Base-by-base conservation (phyloP, 2,329 filamentous ascomycete species). In the Blastomyces parvus region DNA sequence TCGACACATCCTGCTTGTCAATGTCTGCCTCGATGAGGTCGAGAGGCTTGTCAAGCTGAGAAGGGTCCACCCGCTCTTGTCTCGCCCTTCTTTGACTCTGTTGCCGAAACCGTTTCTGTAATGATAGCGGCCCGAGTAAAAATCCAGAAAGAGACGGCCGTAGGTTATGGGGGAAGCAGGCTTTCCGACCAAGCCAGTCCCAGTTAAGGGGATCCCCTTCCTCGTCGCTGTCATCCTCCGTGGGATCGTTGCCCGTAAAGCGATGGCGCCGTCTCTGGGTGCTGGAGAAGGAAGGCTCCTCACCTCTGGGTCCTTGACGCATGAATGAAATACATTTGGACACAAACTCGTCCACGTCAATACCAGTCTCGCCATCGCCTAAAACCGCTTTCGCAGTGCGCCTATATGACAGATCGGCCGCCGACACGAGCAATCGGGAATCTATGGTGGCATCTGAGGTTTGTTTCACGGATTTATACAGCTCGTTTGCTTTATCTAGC, bases 331-430 rank as follows among this genome's bases (percentile, higher is more conserved):
- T 91, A 74, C 89, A 93, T 75, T 95, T 96, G 0, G 89, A 89
- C 17, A 97, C 85, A 70, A 97, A 95, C 69, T 96, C 90, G 65
- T 97, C 92, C 0, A 95, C 82, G 70, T 97, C 92, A 27, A 99
- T 79, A 8, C 91, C 90, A 60, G 88, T 86, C 2, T 85, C 84
- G 1, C 83, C 79, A 69, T 88, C 88, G 7, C 91, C 91, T 38
- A 90, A 81, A 1, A 88, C 86, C 33, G 95, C 81, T 60, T 87
- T 86, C 53, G 88, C 81, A 0, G 90, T 88, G 72, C 91, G 91
- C 69, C 89, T 90, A 69, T 88, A 87, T 0, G 89, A 88, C 4
- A 95, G 76, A 67, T 97, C 91, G 5, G 90, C 89, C 0, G 90
- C 86, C 66, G 84, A 86, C 59, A 96, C 88, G 3, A 97, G 82